phyloP scores from a whole-genome alignment of 805 yeast species.

The Pichia pseudocactophila region DNA sequence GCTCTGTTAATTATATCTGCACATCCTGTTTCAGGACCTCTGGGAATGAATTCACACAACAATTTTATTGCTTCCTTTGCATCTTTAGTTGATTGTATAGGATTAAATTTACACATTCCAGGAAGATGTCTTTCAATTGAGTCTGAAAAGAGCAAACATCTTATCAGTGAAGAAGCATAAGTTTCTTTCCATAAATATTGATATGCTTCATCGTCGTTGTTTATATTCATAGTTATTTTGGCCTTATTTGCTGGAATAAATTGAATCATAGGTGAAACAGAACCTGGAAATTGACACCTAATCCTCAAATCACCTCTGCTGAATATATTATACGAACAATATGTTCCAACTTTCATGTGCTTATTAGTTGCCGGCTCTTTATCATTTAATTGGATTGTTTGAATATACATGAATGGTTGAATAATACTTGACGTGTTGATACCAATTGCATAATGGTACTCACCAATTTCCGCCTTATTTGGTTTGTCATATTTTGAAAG shows the following conservation, averaged over 20 bases:
- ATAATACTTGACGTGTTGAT: slow-evolving; percentile 44
- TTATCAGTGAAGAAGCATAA: slow-evolving; percentile 46
- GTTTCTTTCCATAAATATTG: slow-evolving; percentile 52
- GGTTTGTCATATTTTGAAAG: slow-evolving; percentile 36
- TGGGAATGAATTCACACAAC: slow-evolving; percentile 38
- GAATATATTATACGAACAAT: slow-evolving; percentile 68
- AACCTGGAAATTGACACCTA: slow-evolving; percentile 46
- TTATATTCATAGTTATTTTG: slow-evolving; percentile 12
- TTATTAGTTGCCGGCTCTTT: slow-evolving; percentile 19
- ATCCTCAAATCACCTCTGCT: slow-evolving; percentile 66
- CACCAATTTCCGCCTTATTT: slow-evolving; percentile 40
- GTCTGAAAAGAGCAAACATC: slow-evolving; percentile 45
- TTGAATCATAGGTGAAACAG: slow-evolving; percentile 30
- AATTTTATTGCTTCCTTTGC: slow-evolving; percentile 29
- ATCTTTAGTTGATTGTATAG: slow-evolving; percentile 28
- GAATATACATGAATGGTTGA: slow-evolving; percentile 47
- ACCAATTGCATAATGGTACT: slow-evolving; percentile 47
- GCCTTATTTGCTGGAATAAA: slow-evolving; percentile 41
- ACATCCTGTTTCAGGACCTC: slow-evolving; percentile 41
- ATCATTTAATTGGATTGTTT: slow-evolving; percentile 35
- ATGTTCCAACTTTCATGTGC: slow-evolving; percentile 37
- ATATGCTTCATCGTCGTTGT: slow-evolving; percentile 45
- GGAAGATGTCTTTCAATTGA: slow-evolving; percentile 49
- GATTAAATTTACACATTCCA: slow-evolving; percentile 46
- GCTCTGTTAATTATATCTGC: slow-evolving; percentile 26